These are phyloP conservation scores for Scedosporium apiospermum DNA, from an alignment of 2,329 filamentous ascomycete species.

Conservation along the genomic window DNA sequence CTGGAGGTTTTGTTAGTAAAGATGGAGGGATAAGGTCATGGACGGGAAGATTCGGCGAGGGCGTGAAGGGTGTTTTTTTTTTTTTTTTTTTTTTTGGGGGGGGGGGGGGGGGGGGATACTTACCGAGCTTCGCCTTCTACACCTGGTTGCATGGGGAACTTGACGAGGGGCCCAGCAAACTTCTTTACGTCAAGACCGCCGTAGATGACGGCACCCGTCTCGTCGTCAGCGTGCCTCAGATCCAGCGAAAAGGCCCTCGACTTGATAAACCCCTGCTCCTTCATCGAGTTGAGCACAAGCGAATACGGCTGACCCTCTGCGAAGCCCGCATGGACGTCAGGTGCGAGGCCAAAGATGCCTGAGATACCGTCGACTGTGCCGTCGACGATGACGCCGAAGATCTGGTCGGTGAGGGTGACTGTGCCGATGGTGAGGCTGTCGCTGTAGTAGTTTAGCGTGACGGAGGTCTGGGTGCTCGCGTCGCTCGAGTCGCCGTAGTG, in stretches of 20 bases:
- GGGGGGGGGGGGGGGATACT: not conserved
- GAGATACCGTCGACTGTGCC: conserved; percentile 32
- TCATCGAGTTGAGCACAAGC: conserved; percentile 41
- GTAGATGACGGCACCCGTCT: conserved; percentile 40
- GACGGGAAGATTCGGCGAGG: too few species aligned
- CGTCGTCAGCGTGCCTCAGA: conserved; percentile 31
- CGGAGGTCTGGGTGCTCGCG: conserved; percentile 23
- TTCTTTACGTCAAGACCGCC: conserved; percentile 44
- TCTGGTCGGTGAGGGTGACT: conserved; percentile 31
- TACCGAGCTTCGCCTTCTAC: conserved; percentile 20
- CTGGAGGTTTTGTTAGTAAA: conserved; percentile 10
- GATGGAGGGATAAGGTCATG: not conserved
- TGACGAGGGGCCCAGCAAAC: conserved; percentile 35
- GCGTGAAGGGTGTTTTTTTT: conserved; percentile 11
- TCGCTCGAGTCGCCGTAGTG: conserved; percentile 29
- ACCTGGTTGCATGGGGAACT: conserved; percentile 31
- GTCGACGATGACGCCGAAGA: conserved; percentile 36
- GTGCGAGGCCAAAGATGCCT: conserved; percentile 42
- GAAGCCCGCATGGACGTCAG: conserved; percentile 29
- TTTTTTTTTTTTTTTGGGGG: too few species aligned
- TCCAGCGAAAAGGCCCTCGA: conserved; percentile 43
- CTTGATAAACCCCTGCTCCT: conserved; percentile 34
- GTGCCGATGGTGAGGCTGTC: conserved; percentile 37
- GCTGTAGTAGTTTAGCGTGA: conserved; percentile 33
- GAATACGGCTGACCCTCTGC: conserved; percentile 33